Conservation (phyloP, 2,329 filamentous ascomycete species). For the Arthroderma sp. region DNA sequence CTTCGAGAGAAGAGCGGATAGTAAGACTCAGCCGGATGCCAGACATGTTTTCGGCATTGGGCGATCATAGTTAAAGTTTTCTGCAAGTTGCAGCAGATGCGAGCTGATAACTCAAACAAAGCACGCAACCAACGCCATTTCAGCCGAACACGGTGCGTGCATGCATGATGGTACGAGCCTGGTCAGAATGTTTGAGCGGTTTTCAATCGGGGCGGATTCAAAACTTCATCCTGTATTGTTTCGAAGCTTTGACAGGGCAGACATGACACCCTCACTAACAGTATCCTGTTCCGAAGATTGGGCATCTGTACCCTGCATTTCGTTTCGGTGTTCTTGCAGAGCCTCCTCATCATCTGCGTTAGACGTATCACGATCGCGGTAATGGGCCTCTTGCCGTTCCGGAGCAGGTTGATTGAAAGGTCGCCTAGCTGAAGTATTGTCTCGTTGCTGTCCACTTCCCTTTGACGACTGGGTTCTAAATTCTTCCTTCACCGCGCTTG, state of each 20-base stretch:
- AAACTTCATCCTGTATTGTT: slow-evolving; percentile 18
- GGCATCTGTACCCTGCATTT: slow-evolving; percentile 11
- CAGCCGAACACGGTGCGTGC: too few relatives aligned
- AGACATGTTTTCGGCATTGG: too few relatives aligned
- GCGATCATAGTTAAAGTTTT: too few relatives aligned
- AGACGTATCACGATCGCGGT: not conserved
- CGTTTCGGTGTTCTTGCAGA: slow-evolving; percentile 17
- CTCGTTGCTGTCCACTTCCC: slow-evolving; percentile 22
- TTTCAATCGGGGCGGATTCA: not conserved
- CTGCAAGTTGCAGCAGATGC: too few relatives aligned
- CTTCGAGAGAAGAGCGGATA: too few relatives aligned
- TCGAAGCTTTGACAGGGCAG: slow-evolving; percentile 44
- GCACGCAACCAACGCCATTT: too few relatives aligned
- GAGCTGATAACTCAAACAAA: too few relatives aligned
- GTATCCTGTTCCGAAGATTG: slow-evolving; percentile 15
- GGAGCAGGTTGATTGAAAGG: not conserved
- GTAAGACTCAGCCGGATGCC: too few relatives aligned
- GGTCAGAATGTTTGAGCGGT: too few relatives aligned
- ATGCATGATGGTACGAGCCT: too few relatives aligned
- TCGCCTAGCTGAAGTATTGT: not conserved
- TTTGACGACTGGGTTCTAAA: slow-evolving; percentile 63
- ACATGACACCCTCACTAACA: slow-evolving; percentile 46
- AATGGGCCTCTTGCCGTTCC: slow-evolving; percentile 1
- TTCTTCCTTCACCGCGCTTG: slow-evolving; percentile 65
- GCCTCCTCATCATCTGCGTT: slow-evolving; percentile 35